These are phyloP conservation scores for Acorus gramineus DNA, from an alignment of 106 monocot species.

Conservation along the genomic window DNA sequence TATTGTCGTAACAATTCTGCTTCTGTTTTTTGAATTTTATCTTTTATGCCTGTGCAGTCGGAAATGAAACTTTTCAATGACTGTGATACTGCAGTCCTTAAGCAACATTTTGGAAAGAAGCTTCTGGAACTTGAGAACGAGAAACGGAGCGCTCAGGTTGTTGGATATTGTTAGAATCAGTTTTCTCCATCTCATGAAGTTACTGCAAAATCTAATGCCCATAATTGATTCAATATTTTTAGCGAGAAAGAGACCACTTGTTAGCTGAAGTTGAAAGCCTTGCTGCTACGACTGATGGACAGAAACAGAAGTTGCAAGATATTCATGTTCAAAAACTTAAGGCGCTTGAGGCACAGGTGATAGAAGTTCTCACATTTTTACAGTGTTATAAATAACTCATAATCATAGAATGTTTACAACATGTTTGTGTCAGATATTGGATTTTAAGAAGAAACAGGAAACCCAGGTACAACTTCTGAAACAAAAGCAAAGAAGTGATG, in stretches of 20 bases:
- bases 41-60: constrained; percentile 30
- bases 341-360: constrained; percentile 90
- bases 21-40: too few relatives aligned
- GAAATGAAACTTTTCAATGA: constrained; percentile 93
- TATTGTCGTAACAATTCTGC: too few relatives aligned
- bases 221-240: constrained; percentile 18
- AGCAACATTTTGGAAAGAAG: constrained; percentile 95
- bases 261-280: constrained; percentile 86
- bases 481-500: constrained; percentile 96
- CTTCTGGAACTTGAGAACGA: constrained; percentile 96
- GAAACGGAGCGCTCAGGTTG: constrained; percentile 75
- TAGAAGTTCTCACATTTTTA: neutral
- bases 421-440: constrained; percentile 49
- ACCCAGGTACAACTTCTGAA: constrained; percentile 91
- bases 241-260: constrained; percentile 84
- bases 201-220: neutral
- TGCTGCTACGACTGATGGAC: constrained; percentile 44
- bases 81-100: constrained; percentile 61
- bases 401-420: neutral
- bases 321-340: constrained; percentile 78
- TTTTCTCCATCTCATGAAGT: neutral
- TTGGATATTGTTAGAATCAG: neutral
- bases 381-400: neutral
- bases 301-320: constrained; percentile 54
- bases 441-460: constrained; percentile 99